Base-by-base conservation (phyloP, 2,329 filamentous ascomycete genomes). In the Penicillium sp. region DNA sequence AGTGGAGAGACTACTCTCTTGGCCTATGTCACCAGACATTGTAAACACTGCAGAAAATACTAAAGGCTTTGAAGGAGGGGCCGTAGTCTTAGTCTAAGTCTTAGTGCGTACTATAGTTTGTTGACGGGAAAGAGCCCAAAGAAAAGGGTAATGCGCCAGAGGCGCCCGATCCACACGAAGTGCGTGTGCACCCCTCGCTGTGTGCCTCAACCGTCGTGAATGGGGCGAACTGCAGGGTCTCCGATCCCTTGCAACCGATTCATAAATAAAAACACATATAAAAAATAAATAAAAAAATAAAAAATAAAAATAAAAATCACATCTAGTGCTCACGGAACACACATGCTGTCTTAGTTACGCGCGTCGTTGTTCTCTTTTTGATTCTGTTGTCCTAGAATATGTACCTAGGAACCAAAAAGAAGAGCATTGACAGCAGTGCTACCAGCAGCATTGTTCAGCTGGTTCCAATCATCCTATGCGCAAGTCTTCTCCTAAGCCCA, bases 11-110 rank as follows among this genome's bases (percentile, higher is more conserved):
- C 29, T 31, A 18, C 32, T 39, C 32, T 35, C 66, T 69, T 69
- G 66, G 66, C 66, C 20, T 38, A 64, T 66, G 65, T 69, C 66
- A 67, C 60, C 31, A 11, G 42, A 48, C 34, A 48, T 32, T 11
- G 10, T 20, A 2, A 37, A 38, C 20, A 20, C 22, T 38, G 32
- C 48, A 32, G 37, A 9, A 42, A 40, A 50, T 20, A 32, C 5
- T 5, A 40, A 42, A 8, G 18, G 4, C 14, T 16, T 26, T 26
- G 20, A 32, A 32, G 26, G 37, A 44, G 47, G 47, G 47, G 47
- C 47, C 26, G 32, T 34, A 32, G n/a, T 50, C 31, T 29, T 55
- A 50, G 38, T n/a, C 32, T 42, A 29, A 44, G 39, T 34, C 53
- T 34, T 50, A 50, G 46, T 31, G 24, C 14, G 14, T 22, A 20